Percentiles rank a stretch among this genome's conserved stretches.
Conservation (phyloP, 2,329 filamentous ascomycete genomes). For the Fusarium algeriense region DNA sequence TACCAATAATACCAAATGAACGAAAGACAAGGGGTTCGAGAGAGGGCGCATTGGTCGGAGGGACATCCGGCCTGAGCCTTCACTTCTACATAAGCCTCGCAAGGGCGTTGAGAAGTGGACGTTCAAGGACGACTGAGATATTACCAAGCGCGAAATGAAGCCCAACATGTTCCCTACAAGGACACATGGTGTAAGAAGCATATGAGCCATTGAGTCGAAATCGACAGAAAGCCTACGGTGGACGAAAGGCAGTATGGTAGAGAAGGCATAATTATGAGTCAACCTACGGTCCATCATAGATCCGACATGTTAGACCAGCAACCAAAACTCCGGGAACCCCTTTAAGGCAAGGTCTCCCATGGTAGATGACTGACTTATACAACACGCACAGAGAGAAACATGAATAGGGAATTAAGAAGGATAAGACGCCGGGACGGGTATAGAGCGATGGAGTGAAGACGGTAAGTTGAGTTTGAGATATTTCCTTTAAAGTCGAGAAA, state of each 20-base stretch:
- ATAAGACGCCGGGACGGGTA: not conserved
- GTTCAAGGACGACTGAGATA: not conserved
- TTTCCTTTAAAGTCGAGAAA: not conserved
- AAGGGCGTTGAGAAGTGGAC: not conserved
- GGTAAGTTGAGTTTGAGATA: not conserved
- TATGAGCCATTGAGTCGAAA: not conserved
- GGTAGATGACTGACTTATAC: too few species aligned
- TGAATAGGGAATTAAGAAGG: not conserved
- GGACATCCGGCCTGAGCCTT: not conserved
- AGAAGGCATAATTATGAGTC: not conserved
- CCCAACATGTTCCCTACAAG: not conserved
- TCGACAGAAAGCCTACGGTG: not conserved
- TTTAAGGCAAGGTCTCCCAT: too few species aligned
- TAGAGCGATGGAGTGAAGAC: not conserved
- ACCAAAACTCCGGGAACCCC: too few species aligned
- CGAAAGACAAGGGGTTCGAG: not conserved
- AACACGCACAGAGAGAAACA: not conserved
- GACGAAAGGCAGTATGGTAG: not conserved
- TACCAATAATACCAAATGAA: not conserved
- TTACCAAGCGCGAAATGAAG: not conserved
- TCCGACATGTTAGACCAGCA: too few species aligned
- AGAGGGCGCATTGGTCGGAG: not conserved
- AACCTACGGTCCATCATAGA: not conserved
- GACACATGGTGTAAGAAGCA: not conserved
- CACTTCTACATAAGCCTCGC: not conserved